Conservation (phyloP, 1,284 basidiomycete genomes). For the Tilletia indica region DNA sequence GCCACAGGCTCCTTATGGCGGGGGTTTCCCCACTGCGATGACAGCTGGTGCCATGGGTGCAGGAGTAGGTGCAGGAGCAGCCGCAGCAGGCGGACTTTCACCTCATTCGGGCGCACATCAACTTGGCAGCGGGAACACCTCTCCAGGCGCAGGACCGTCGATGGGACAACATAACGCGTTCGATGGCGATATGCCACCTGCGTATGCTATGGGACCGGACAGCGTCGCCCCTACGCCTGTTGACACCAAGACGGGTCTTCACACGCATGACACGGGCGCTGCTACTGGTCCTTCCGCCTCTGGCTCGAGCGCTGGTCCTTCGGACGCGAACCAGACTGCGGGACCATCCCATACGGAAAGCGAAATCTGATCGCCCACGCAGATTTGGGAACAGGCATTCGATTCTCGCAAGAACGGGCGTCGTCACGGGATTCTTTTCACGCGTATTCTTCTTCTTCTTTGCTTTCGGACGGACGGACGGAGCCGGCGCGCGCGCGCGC, state of each 20-base stretch:
- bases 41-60: too few relatives aligned
- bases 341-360: not conserved
- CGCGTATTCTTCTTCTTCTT: too few relatives aligned
- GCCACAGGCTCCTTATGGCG: not conserved
- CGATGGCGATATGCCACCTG: not conserved
- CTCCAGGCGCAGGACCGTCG: not conserved
- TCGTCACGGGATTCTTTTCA: too few relatives aligned
- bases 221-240: not conserved
- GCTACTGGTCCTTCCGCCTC: not conserved
- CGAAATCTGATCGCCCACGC: not conserved
- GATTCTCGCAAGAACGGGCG: too few relatives aligned
- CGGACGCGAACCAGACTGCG: not conserved
- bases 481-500: too few relatives aligned
- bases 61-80: too few relatives aligned
- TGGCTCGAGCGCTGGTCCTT: not conserved
- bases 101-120: not conserved
- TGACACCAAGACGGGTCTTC: not conserved
- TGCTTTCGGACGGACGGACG: too few relatives aligned
- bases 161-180: not conserved
- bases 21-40: not conserved
- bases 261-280: not conserved
- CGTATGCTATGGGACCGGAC: not conserved
- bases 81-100: too few relatives aligned
- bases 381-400: too few relatives aligned
- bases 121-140: not conserved